Percentiles rank a stretch among this genome's conserved stretches.
Conservation (phyloP, 2,329 filamentous ascomycete genomes). For the Neoscytalidium dimidiatum region DNA sequence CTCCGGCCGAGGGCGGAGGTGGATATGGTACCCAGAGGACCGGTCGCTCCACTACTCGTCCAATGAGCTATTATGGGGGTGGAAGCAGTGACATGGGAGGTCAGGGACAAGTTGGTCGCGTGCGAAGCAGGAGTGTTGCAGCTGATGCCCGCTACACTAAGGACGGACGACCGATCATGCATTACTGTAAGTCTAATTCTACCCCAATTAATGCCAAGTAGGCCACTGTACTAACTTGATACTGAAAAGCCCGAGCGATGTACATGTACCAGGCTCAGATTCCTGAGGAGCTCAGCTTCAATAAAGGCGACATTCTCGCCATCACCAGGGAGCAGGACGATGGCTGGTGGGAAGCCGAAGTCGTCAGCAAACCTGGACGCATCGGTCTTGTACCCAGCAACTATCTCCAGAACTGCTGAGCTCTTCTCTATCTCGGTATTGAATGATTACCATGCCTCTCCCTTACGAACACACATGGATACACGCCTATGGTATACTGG, state of each 20-base stretch:
- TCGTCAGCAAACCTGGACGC: constrained; percentile 64
- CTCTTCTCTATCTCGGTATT: neutral
- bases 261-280: constrained; percentile 96
- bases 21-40: constrained; percentile 41
- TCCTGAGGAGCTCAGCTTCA: constrained; percentile 89
- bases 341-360: constrained; percentile 98
- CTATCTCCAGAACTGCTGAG: constrained; percentile 61
- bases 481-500: neutral
- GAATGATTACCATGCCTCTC: neutral
- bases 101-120: constrained; percentile 41
- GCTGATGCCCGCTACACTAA: constrained; percentile 60
- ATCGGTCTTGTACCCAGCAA: constrained; percentile 67
- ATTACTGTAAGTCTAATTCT: constrained; percentile 77
- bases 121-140: constrained; percentile 84
- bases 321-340: constrained; percentile 92
- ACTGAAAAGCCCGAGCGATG: constrained; percentile 74
- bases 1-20: constrained; percentile 29
- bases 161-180: constrained; percentile 83
- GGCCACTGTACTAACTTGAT: neutral
- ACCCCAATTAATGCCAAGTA: neutral
- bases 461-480: neutral
- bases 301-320: constrained; percentile 87
- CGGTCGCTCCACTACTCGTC: constrained; percentile 32
- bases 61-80: constrained; percentile 47
- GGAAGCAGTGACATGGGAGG: constrained; percentile 29